phyloP scores from a whole-genome alignment of 805 yeast genomes.

The Naumovozyma dairenensis region DNA sequence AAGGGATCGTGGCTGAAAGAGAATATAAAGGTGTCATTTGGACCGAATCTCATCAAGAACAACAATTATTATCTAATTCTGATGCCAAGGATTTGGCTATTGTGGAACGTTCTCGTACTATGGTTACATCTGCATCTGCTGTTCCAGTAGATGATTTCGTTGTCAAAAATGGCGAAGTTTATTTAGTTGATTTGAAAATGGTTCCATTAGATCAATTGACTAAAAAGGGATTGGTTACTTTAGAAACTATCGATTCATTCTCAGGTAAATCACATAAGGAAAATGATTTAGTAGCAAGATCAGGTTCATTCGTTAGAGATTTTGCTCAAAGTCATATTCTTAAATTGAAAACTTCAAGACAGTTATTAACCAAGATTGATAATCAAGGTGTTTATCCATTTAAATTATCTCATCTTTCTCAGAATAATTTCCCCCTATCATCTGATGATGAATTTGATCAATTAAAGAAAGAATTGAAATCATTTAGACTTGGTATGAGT shows the following conservation, averaged over 20 bases:
- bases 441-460: conserved; percentile 25
- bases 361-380: conserved; percentile 60
- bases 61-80: conserved; percentile 33
- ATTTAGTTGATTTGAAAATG: conserved; percentile 73
- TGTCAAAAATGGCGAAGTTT: conserved; percentile 76
- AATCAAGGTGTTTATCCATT: conserved; percentile 83
- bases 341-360: conserved; percentile 65
- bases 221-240: conserved; percentile 59
- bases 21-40: conserved; percentile 89
- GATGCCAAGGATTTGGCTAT: conserved; percentile 33
- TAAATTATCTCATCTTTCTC: conserved; percentile 64
- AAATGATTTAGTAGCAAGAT: conserved; percentile 44
- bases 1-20: conserved; percentile 81
- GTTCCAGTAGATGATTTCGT: conserved; percentile 68
- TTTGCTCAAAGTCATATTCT: conserved; percentile 72
- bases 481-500: conserved; percentile 62
- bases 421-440: conserved; percentile 47
- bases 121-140: conserved; percentile 40
- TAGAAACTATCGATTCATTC: conserved; percentile 55
- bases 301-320: conserved; percentile 76
- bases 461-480: conserved; percentile 47
- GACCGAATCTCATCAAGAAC: conserved; percentile 77
- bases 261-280: conserved; percentile 52
- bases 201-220: conserved; percentile 47
- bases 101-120: conserved; percentile 29